Evolutionary conservation across 352 stramenopile genomes (phyloP).

Genomic region (Pythium brachiatum): DNA sequence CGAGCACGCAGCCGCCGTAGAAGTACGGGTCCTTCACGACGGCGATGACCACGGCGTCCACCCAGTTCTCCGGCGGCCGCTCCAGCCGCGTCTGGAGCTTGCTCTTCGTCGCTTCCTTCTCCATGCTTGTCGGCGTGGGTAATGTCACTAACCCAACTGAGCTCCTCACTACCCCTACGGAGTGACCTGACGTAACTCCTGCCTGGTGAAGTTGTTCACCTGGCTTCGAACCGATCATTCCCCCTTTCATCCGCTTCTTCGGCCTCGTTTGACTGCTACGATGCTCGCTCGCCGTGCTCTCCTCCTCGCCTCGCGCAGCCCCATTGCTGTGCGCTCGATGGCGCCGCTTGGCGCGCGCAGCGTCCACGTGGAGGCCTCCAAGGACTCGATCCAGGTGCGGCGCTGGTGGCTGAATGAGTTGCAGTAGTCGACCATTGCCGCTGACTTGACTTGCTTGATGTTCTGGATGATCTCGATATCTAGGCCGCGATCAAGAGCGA

Average conservation of each 20-base stretch:
- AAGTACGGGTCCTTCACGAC: conserved; percentile 65
- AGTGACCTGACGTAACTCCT: neutral
- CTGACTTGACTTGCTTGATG: too few species aligned
- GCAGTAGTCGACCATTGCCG: conserved; percentile 2
- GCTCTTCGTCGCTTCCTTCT: neutral
- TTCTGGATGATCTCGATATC: neutral
- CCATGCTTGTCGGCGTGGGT: neutral
- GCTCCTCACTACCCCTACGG: neutral
- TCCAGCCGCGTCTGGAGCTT: conserved; percentile 32
- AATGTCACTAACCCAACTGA: neutral
- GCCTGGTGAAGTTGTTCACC: neutral
- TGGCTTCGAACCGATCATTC: neutral
- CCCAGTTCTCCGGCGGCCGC: conserved; percentile 58
- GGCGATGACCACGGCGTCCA: conserved; percentile 55
- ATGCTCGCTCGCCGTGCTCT: conserved; percentile 25
- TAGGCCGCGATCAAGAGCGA: conserved; percentile 63
- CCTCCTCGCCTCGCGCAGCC: conserved; percentile 15
- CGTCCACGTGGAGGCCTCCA: conserved; percentile 63
- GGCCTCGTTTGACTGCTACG: neutral
- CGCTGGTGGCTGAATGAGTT: neutral
- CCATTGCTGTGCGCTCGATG: conserved; percentile 2
- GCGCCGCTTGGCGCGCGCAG: conserved; percentile 27
- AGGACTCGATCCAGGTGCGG: conserved; percentile 52
- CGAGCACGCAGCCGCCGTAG: conserved; percentile 41
- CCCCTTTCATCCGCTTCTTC: neutral